Percentiles rank a stretch among this genome's conserved stretches.
phyloP scores from a whole-genome alignment of 2,329 filamentous ascomycete species.

The Diaporthe humulicola region DNA sequence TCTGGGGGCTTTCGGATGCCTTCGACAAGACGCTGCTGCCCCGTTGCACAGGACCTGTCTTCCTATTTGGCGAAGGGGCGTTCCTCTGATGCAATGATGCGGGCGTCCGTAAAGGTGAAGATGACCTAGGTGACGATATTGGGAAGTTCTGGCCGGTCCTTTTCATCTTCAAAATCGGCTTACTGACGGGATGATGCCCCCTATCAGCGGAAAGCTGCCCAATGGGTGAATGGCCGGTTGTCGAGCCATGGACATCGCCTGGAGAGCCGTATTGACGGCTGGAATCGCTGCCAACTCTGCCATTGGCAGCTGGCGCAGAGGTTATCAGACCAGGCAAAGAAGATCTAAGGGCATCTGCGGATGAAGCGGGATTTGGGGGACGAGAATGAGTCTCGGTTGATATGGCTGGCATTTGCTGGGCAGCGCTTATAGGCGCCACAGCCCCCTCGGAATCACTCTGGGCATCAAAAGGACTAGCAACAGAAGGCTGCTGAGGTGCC shows the following conservation, averaged over 20 bases:
- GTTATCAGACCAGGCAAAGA: slow-evolving; percentile 9
- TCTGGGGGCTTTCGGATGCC: background rate
- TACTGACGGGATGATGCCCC: background rate
- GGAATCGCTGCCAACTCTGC: background rate
- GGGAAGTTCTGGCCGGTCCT: slow-evolving; percentile 39
- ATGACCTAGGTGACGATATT: slow-evolving; percentile 5
- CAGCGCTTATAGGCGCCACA: slow-evolving; percentile 2
- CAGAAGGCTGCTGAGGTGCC: background rate
- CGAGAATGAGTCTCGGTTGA: background rate
- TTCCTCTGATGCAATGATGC: slow-evolving; percentile 24
- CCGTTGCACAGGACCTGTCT: background rate
- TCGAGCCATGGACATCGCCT: background rate
- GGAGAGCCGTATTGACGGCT: background rate
- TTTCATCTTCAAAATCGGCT: slow-evolving; percentile 38
- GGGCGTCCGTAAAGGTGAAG: slow-evolving; percentile 9
- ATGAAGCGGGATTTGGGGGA: background rate
- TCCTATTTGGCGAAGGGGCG: slow-evolving; percentile 11
- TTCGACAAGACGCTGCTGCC: background rate
- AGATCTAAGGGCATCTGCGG: background rate
- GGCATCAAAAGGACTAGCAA: background rate
- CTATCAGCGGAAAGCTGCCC: background rate
- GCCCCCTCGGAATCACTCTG: background rate
- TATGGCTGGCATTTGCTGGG: background rate
- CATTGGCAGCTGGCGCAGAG: slow-evolving; percentile 3
- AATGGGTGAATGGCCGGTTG: background rate